phyloP scores from a whole-genome alignment of 257 asterid genomes.

The Dorcoceras hygrometricum region DNA sequence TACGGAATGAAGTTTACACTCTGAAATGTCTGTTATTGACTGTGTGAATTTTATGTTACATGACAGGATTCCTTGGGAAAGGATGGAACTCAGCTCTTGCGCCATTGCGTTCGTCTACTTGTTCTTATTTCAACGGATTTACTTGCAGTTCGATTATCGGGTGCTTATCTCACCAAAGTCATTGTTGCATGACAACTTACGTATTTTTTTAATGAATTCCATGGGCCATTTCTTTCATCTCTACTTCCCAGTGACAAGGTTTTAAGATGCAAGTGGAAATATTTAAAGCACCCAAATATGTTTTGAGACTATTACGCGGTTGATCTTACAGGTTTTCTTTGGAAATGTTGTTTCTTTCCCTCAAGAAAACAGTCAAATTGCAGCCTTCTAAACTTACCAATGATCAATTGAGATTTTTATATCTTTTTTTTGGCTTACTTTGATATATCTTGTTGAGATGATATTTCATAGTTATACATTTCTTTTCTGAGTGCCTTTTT shows the following conservation, averaged over 20 bases:
- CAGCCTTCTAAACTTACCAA: neutral
- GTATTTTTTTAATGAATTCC: neutral
- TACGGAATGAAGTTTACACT: constrained; percentile 21
- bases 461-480: constrained; percentile 7
- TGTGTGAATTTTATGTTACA: constrained; percentile 23
- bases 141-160: constrained; percentile 91
- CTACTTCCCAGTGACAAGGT: neutral
- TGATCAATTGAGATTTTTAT: neutral
- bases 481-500: constrained; percentile 16
- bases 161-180: constrained; percentile 34
- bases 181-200: neutral
- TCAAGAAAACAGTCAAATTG: neutral
- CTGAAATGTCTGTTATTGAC: constrained; percentile 14
- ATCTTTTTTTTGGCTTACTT: neutral
- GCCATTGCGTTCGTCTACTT: constrained; percentile 92
- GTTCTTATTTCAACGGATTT: constrained; percentile 84
- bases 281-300: neutral
- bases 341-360: neutral
- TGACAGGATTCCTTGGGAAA: constrained; percentile 95
- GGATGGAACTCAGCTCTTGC: constrained; percentile 98
- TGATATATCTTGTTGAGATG: constrained; percentile 8
- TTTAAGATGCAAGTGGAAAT: neutral
- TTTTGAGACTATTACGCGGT: neutral
- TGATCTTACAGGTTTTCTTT: neutral
- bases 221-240: neutral